These are phyloP conservation scores for Fraxinus angustifolia DNA, from an alignment of 305 asterid species.

Conservation along the genomic window DNA sequence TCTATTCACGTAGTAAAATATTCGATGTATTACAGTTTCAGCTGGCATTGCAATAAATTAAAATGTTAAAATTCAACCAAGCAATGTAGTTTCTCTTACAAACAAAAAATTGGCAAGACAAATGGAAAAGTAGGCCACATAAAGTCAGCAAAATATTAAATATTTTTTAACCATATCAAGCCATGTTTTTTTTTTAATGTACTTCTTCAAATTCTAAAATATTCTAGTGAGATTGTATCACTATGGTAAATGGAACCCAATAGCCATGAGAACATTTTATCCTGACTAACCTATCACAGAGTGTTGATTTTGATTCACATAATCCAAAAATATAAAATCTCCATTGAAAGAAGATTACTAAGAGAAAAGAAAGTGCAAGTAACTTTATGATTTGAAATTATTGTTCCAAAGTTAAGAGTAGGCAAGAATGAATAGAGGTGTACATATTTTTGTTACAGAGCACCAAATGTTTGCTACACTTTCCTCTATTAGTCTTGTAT, in stretches of 20 bases:
- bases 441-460: background rate
- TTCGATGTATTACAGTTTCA: slow-evolving; percentile 96
- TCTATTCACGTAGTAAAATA: slow-evolving; percentile 96
- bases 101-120: slow-evolving; percentile 24
- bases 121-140: slow-evolving; percentile 23
- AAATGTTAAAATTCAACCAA: slow-evolving; percentile 37
- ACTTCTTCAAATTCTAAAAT: background rate
- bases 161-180: background rate
- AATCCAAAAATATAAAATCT: background rate
- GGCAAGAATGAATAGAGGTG: background rate
- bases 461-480: background rate
- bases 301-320: background rate
- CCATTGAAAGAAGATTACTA: background rate
- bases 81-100: slow-evolving; percentile 14
- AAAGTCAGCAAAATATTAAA: slow-evolving; percentile 13
- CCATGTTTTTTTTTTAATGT: background rate
- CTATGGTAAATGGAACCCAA: background rate
- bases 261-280: background rate
- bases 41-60: slow-evolving; percentile 69
- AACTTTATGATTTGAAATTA: background rate
- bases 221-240: background rate
- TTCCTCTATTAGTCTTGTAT: background rate
- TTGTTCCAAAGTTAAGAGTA: background rate
- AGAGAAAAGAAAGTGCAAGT: background rate
- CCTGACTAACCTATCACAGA: background rate